These are phyloP conservation scores for Cadophora luteo-olivacea DNA, from an alignment of 2,329 filamentous ascomycete species.

Conservation along the genomic window DNA sequence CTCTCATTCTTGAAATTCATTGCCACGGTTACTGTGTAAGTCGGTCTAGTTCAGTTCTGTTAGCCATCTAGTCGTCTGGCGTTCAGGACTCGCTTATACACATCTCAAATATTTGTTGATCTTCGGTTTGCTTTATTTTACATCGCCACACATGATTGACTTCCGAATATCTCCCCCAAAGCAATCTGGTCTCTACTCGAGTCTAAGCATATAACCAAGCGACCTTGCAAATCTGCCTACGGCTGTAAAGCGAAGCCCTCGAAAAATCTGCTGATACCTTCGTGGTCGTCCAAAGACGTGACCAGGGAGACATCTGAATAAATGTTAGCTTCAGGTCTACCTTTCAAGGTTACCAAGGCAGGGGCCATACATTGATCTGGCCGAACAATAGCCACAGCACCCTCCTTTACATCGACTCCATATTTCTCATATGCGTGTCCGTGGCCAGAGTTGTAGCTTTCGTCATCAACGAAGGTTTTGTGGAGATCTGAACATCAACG, in stretches of 20 bases:
- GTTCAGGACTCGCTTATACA: too few species aligned
- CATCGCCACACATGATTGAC: too few species aligned
- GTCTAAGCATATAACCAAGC: too few species aligned
- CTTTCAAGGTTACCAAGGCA: not conserved
- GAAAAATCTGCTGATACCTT: conserved; percentile 17
- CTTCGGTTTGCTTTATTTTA: too few species aligned
- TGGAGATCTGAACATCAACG: conserved; percentile 54
- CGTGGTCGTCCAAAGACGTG: conserved; percentile 19
- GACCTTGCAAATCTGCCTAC: not conserved
- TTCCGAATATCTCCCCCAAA: too few species aligned
- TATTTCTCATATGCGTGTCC: conserved; percentile 63
- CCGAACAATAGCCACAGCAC: conserved; percentile 59
- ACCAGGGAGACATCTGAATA: conserved; percentile 19
- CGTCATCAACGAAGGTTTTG: conserved; percentile 63
- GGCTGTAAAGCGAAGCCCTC: conserved; percentile 22
- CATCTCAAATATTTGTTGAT: too few species aligned
- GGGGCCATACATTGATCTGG: conserved; percentile 63
- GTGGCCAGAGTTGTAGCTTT: conserved; percentile 60
- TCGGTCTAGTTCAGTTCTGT: too few species aligned
- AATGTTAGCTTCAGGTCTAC: not conserved
- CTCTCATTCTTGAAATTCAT: too few species aligned
- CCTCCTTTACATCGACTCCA: conserved; percentile 54
- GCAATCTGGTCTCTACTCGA: too few species aligned
- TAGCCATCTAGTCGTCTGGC: too few species aligned
- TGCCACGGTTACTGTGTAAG: too few species aligned